Evolutionary conservation across 495 filamentous ascomycete species (phyloP), one percentile per base, ranked within the genome.

Genomic region (Endocarpon pusillum): DNA sequence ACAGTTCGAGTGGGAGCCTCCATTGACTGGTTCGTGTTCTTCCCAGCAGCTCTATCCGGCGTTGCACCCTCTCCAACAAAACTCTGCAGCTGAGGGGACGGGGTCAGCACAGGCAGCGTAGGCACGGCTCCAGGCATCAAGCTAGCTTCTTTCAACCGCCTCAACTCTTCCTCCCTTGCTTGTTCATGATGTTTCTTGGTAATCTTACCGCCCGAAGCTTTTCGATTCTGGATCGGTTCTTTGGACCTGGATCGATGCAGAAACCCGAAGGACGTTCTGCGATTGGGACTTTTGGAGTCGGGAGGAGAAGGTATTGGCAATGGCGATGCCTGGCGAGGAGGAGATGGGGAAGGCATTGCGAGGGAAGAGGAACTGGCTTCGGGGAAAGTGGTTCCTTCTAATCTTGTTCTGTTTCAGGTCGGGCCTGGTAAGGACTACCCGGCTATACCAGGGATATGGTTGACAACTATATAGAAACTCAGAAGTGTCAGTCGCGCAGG

Each of bases 171-270:
- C 49, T 78, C 69, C n/a, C n/a, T n/a, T n/a, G n/a, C n/a, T n/a
- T n/a, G n/a, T n/a, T n/a, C n/a, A n/a, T n/a, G n/a, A n/a, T n/a
- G n/a, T n/a, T n/a, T n/a, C n/a, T 79, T 84, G 66, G 67, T 77
- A 38, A 66, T 52, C 51, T 71, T 75, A 49, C 61, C 58, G 28
- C 67, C 64, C 6, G 82, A 69, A 4, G 56, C 41, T 43, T 55
- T 54, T 31, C 45, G 46, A 41, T 63, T 47, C 15, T 49, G 43
- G 33, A 60, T 39, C 22, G 65, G 54, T 73, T 64, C 80, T 24
- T 73, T 75, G 27, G 81, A 87, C 58, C 81, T 89, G 46, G 71
- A 75, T 43, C 82, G 79, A 52, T 79, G 75, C 33, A 91, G 67
- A 51, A 91, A 80, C 27, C 59, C 60, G 27, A 74, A 55, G 1